A percentile compares a stretch with the other conserved stretches of the same genome.
Conservation (phyloP, 2,329 filamentous ascomycete species). For the Ophiostoma novo-ulmi region DNA sequence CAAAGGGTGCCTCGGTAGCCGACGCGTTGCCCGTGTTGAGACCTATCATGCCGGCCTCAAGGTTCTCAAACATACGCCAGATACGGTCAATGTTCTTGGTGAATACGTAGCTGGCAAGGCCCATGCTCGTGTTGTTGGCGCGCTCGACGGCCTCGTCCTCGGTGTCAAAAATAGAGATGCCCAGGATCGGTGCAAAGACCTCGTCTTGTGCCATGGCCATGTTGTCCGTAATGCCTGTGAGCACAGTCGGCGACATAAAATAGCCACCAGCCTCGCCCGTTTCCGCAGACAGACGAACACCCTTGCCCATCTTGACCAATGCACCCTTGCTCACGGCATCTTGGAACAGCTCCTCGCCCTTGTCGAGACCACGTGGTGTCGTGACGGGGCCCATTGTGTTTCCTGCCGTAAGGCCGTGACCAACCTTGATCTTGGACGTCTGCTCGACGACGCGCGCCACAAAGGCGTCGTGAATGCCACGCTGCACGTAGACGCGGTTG, state of each 20-base stretch:
- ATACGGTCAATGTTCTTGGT: slow-evolving; percentile 48
- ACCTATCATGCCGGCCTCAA: slow-evolving; percentile 51
- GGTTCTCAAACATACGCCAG: slow-evolving; percentile 54
- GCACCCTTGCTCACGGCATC: slow-evolving; percentile 61
- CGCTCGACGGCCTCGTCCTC: slow-evolving; percentile 51
- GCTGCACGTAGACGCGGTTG: slow-evolving; percentile 61
- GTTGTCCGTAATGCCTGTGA: slow-evolving; percentile 43
- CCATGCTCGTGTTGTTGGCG: slow-evolving; percentile 57
- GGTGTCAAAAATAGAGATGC: slow-evolving; percentile 51
- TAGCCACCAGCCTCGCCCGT: slow-evolving; percentile 45
- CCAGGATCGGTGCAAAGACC: slow-evolving; percentile 55
- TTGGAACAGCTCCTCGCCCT: slow-evolving; percentile 55
- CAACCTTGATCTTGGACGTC: slow-evolving; percentile 52
- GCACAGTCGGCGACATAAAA: slow-evolving; percentile 60
- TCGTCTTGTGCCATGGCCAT: slow-evolving; percentile 50
- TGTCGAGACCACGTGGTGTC: slow-evolving; percentile 50
- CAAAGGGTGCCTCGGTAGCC: slow-evolving; percentile 43
- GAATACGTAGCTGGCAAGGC: slow-evolving; percentile 43
- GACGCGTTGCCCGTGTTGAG: slow-evolving; percentile 40
- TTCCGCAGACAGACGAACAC: slow-evolving; percentile 37
- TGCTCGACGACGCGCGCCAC: slow-evolving; percentile 37
- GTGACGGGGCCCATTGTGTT: slow-evolving; percentile 59
- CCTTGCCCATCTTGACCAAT: slow-evolving; percentile 57
- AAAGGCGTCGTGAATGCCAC: slow-evolving; percentile 50
- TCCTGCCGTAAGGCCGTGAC: slow-evolving; percentile 53